Percentiles rank a stretch among this genome's conserved stretches.
These are phyloP conservation scores for Botryotinia convoluta DNA, from an alignment of 2,329 filamentous ascomycete species.

Conservation along the genomic window DNA sequence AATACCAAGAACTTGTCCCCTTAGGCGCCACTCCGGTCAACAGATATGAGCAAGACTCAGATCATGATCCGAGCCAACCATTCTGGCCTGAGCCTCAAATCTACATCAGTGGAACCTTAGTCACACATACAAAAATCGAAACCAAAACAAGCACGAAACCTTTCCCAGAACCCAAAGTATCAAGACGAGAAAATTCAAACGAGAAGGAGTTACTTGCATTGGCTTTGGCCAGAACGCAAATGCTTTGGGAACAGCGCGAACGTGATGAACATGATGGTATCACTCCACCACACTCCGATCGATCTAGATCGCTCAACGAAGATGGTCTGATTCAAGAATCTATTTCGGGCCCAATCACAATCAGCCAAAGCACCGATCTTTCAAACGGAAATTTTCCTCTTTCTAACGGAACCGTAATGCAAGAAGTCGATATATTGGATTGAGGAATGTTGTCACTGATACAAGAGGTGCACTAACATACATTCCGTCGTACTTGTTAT, in stretches of 20 bases:
- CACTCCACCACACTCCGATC: constrained; percentile 36
- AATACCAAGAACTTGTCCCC: constrained; percentile 51
- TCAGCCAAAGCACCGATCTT: not conserved
- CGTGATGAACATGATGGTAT: constrained; percentile 33
- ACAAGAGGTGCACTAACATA: not conserved
- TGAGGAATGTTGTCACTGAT: not conserved
- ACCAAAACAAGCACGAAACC: constrained; percentile 49
- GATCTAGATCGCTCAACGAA: constrained; percentile 35
- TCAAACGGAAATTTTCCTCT: constrained; percentile 8
- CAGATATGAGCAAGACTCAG: constrained; percentile 61
- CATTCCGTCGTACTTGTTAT: not conserved
- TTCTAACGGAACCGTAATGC: not conserved
- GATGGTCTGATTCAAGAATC: constrained; percentile 10
- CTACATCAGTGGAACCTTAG: constrained; percentile 55
- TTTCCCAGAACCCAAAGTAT: constrained; percentile 54
- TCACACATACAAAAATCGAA: constrained; percentile 42
- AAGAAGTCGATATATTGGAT: not conserved
- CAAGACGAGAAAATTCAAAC: constrained; percentile 50
- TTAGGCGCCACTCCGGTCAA: constrained; percentile 23
- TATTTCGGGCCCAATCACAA: not conserved
- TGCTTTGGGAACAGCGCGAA: constrained; percentile 49
- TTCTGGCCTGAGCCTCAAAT: constrained; percentile 58
- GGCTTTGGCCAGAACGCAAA: constrained; percentile 56
- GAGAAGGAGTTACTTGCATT: constrained; percentile 57
- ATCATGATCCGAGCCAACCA: constrained; percentile 48